Percentiles rank a stretch among this genome's conserved stretches.
Evolutionary conservation across 768 basidiomycete species (phyloP).

Genomic region (Galerina sulciceps): DNA sequence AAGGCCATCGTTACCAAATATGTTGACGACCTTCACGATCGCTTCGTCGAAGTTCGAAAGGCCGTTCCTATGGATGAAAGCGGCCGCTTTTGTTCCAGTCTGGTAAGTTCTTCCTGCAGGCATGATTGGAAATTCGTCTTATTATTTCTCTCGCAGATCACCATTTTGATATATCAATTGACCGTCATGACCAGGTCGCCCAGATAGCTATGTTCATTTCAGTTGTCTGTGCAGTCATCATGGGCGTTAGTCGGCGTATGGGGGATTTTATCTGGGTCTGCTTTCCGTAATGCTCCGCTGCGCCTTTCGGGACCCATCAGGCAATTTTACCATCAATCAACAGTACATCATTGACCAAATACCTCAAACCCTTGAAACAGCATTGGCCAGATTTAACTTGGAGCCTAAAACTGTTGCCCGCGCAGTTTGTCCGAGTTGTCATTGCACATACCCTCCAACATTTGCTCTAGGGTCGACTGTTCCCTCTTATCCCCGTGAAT

Average conservation of each 20-base stretch:
- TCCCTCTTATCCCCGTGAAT: not conserved
- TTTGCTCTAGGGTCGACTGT: not conserved
- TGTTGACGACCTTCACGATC: not conserved
- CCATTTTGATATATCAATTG: not conserved
- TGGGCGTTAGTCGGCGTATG: conserved; percentile 8
- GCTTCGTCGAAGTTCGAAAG: not conserved
- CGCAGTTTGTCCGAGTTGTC: conserved; percentile 23
- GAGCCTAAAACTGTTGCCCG: conserved; percentile 18
- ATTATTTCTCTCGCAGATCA: not conserved
- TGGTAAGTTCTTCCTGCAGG: not conserved
- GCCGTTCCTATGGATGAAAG: not conserved
- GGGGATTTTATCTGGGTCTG: conserved; percentile 4
- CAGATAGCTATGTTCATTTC: conserved; percentile 7
- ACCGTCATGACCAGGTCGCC: not conserved
- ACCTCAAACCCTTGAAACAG: conserved; percentile 7
- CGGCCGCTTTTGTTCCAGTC: not conserved
- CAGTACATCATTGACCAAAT: not conserved
- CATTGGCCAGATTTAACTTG: conserved; percentile 13
- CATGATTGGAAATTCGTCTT: not conserved
- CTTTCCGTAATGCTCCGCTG: not conserved
- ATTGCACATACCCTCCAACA: conserved; percentile 13
- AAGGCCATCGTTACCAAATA: not conserved
- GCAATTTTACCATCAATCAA: not conserved
- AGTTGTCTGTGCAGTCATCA: conserved; percentile 8
- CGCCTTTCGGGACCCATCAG: not conserved